These are phyloP conservation scores for Salisapilia sapeloensis DNA, from an alignment of 352 stramenopile species.

Conservation along the genomic window DNA sequence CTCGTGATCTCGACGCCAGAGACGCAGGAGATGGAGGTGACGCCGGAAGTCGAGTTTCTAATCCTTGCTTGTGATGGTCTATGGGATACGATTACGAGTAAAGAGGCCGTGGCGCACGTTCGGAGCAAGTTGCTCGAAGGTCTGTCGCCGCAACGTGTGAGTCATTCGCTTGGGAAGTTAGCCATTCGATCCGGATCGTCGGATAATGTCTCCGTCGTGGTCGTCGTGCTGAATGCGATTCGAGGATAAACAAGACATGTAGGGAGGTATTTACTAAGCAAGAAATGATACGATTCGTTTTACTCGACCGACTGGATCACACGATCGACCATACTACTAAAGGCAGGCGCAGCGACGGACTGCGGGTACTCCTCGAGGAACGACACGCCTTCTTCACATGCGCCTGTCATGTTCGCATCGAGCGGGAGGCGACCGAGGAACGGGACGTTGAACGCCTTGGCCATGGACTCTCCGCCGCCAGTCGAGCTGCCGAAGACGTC, in stretches of 20 bases:
- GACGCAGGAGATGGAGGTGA: conserved; percentile 73
- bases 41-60: conserved; percentile 81
- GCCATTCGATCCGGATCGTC: conserved; percentile 75
- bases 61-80: conserved; percentile 85
- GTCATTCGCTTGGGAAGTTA: conserved; percentile 68
- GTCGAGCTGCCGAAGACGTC: conserved; percentile 84
- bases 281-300: conserved; percentile 3
- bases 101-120: conserved; percentile 81
- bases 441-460: conserved; percentile 88
- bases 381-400: conserved; percentile 90
- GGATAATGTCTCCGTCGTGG: conserved; percentile 80
- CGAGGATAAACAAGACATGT: background rate
- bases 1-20: conserved; percentile 76
- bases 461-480: conserved; percentile 88
- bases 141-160: conserved; percentile 46
- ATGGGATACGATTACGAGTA: conserved; percentile 87
- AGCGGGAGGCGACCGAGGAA: conserved; percentile 95
- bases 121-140: conserved; percentile 45
- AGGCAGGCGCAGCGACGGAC: conserved; percentile 49
- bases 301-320: conserved; percentile 30
- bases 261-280: background rate
- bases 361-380: conserved; percentile 84
- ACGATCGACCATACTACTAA: conserved; percentile 57
- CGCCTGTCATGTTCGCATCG: conserved; percentile 92
- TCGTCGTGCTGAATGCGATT: conserved; percentile 47